Conservation (phyloP, 2,329 filamentous ascomycete species). For the Biscogniauxia marginata region DNA sequence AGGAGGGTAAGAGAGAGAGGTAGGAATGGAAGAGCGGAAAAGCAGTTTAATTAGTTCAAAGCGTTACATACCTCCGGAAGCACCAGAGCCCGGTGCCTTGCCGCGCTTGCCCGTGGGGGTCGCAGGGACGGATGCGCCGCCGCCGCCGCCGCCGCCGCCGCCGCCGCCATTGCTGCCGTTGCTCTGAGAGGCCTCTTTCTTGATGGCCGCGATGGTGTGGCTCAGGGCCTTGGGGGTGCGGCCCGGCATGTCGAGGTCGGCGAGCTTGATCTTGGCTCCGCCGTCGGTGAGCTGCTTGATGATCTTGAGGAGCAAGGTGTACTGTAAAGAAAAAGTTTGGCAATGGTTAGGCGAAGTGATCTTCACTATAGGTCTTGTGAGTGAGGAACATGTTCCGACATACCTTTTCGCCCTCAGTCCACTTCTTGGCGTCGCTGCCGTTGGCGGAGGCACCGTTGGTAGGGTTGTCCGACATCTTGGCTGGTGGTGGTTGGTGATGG, state of each 20-base stretch:
- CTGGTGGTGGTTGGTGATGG: not conserved
- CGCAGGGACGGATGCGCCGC: not conserved
- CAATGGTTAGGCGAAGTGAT: too few species aligned
- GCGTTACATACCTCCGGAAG: not conserved
- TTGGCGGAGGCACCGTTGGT: not conserved
- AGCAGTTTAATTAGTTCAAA: not conserved
- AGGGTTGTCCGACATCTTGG: slow-evolving; percentile 8
- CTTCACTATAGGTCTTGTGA: too few species aligned
- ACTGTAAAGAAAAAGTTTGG: slow-evolving; percentile 3
- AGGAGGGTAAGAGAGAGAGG: not conserved
- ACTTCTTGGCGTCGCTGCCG: not conserved
- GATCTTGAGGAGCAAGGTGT: slow-evolving; percentile 11
- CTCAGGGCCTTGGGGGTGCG: slow-evolving; percentile 10
- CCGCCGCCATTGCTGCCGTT: not conserved
- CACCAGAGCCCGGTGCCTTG: not conserved
- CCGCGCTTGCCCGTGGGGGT: not conserved
- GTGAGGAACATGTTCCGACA: too few species aligned
- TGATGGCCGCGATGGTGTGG: slow-evolving; percentile 3
- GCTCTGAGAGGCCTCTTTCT: not conserved
- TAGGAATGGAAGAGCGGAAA: not conserved
- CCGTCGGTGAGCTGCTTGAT: slow-evolving; percentile 4
- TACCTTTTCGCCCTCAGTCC: slow-evolving; percentile 16
- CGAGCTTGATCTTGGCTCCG: slow-evolving; percentile 3
- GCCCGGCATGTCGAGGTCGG: slow-evolving; percentile 10
- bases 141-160: not conserved